A percentile compares a stretch with the other conserved stretches of the same genome.
phyloP scores from a whole-genome alignment of 345 rosid species.

The Linum usitatissimum region DNA sequence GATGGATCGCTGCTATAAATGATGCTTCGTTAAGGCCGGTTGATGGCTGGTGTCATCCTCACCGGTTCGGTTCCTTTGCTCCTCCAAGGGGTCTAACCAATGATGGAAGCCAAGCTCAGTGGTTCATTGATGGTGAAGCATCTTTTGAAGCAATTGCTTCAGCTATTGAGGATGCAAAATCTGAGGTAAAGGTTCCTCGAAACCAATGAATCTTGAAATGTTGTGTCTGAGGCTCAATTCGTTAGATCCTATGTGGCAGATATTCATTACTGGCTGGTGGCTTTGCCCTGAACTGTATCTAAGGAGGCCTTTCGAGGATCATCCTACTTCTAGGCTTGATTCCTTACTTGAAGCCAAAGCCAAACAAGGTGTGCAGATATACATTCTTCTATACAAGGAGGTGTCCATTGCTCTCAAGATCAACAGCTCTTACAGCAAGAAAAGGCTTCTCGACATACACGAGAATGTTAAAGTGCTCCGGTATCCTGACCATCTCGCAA shows the following conservation, averaged over 20 bases:
- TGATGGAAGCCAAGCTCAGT: slow-evolving; percentile 87
- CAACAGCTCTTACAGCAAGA: slow-evolving; percentile 77
- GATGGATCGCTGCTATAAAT: slow-evolving; percentile 67
- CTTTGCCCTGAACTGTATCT: slow-evolving; percentile 88
- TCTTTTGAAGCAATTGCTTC: slow-evolving; percentile 88
- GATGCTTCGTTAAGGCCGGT: slow-evolving; percentile 40
- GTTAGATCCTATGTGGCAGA: slow-evolving; percentile 29
- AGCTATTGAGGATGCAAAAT: slow-evolving; percentile 66
- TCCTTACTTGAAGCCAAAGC: slow-evolving; percentile 75
- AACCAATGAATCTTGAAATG: neutral
- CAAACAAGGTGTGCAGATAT: slow-evolving; percentile 78
- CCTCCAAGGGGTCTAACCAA: slow-evolving; percentile 70
- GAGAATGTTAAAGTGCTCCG: slow-evolving; percentile 80
- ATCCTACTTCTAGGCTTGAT: slow-evolving; percentile 58
- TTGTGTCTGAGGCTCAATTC: slow-evolving; percentile 1
- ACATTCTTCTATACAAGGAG: slow-evolving; percentile 85
- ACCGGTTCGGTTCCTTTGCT: slow-evolving; percentile 67
- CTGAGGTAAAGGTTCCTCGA: slow-evolving; percentile 41
- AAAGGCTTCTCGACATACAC: slow-evolving; percentile 61
- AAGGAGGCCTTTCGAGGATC: slow-evolving; percentile 67
- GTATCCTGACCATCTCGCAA: slow-evolving; percentile 71
- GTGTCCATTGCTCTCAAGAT: slow-evolving; percentile 81
- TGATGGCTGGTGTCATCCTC: slow-evolving; percentile 70
- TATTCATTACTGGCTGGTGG: slow-evolving; percentile 98
- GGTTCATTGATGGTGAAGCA: slow-evolving; percentile 85